phyloP scores from a whole-genome alignment of 805 yeast species.

The Teunomyces aglyptinius region DNA sequence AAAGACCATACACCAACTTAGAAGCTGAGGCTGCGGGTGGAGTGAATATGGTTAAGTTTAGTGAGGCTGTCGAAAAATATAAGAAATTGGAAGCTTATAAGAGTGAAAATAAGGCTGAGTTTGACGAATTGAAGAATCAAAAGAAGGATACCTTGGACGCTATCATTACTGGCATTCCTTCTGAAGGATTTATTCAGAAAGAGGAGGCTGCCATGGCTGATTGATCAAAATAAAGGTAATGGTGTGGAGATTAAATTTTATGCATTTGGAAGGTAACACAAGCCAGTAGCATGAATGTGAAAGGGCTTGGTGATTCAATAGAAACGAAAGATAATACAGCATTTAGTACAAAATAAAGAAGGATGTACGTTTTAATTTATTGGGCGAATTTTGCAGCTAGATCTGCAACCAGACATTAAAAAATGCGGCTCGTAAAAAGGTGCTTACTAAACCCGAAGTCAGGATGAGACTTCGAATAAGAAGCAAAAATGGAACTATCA shows the following conservation, averaged over 20 bases:
- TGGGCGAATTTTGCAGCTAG: background rate
- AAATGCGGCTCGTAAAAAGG: background rate
- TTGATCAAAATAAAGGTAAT: background rate
- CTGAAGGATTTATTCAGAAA: conserved; percentile 7
- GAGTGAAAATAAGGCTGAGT: conserved; percentile 44
- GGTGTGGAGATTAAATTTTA: background rate
- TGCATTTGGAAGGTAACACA: background rate
- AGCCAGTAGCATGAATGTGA: conserved; percentile 1
- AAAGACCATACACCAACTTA: conserved; percentile 79
- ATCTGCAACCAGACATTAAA: background rate
- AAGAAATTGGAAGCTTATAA: conserved; percentile 43
- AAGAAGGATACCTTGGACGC: conserved; percentile 41
- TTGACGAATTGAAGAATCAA: conserved; percentile 31
- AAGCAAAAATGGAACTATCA: conserved; percentile 4
- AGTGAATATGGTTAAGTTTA: conserved; percentile 62
- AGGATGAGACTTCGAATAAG: conserved; percentile 13
- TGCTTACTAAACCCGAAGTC: background rate
- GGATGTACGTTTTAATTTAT: background rate
- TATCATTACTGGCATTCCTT: conserved; percentile 11
- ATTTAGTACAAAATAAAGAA: conserved; percentile 1
- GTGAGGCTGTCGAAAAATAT: conserved; percentile 61
- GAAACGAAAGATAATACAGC: background rate
- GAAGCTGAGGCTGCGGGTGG: conserved; percentile 95
- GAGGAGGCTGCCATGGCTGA: conserved; percentile 1
- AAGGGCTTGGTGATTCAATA: background rate